Percentiles rank a stretch among this genome's conserved stretches.
phyloP scores from a whole-genome alignment of 2,329 filamentous ascomycete species.

The Orbilia quercus region DNA sequence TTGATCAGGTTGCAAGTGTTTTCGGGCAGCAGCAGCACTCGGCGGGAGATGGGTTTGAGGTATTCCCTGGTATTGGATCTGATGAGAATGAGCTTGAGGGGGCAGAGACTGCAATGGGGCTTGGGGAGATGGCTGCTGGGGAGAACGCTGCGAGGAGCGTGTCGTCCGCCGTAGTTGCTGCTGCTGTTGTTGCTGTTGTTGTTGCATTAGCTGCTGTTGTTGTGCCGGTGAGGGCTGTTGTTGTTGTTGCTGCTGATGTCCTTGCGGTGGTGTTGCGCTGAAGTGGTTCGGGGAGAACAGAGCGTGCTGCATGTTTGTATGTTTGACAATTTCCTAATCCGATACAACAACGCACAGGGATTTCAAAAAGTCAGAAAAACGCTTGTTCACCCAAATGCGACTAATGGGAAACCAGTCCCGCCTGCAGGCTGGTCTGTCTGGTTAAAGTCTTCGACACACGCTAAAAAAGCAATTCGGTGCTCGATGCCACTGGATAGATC shows the following conservation, averaged over 20 bases:
- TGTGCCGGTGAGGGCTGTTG: slow-evolving; percentile 6
- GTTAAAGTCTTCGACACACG: neutral
- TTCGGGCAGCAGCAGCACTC: slow-evolving; percentile 6
- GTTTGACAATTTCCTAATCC: slow-evolving; percentile 51
- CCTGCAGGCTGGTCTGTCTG: neutral
- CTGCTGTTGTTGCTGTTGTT: slow-evolving; percentile 30
- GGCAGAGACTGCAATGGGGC: slow-evolving; percentile 31
- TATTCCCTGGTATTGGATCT: slow-evolving; percentile 39
- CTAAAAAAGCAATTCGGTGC: slow-evolving; percentile 36
- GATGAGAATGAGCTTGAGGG: slow-evolving; percentile 32
- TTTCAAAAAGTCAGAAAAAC: slow-evolving; percentile 30
- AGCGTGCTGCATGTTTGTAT: slow-evolving; percentile 52
- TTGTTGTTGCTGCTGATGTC: slow-evolving; percentile 25
- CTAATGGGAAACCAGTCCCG: neutral
- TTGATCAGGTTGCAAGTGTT: slow-evolving; percentile 40
- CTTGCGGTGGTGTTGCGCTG: slow-evolving; percentile 33
- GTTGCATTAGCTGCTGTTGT: slow-evolving; percentile 11
- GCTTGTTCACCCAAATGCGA: slow-evolving; percentile 18
- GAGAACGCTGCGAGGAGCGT: slow-evolving; percentile 49
- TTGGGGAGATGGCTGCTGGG: slow-evolving; percentile 27
- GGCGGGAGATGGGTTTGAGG: slow-evolving; percentile 28
- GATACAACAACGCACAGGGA: slow-evolving; percentile 5
- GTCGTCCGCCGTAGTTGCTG: slow-evolving; percentile 47
- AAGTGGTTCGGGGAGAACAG: slow-evolving; percentile 49
- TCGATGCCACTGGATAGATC: slow-evolving; percentile 5